A percentile compares a stretch with the other conserved stretches of the same genome.
These are phyloP conservation scores for Calonectria pseudoreteaudii DNA, from an alignment of 2,329 filamentous ascomycete genomes.

Conservation along the genomic window DNA sequence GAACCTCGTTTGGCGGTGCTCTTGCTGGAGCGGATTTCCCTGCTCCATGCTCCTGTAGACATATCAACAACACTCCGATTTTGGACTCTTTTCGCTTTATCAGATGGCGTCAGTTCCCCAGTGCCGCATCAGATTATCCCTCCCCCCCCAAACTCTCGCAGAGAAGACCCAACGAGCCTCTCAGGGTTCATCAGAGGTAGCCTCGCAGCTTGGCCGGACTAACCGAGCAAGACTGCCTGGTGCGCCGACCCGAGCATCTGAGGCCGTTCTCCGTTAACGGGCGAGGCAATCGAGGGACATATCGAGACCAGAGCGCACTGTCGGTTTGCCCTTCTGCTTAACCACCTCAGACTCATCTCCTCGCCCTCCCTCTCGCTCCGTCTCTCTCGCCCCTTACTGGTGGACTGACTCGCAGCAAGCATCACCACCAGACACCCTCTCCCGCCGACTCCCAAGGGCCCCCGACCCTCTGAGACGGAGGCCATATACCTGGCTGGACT, in stretches of 20 bases:
- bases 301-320: constrained; percentile 25
- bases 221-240: constrained; percentile 36
- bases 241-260: constrained; percentile 30
- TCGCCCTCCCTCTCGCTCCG: background rate
- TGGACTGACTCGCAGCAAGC: constrained; percentile 11
- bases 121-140: constrained; percentile 32
- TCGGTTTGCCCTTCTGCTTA: background rate
- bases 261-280: constrained; percentile 40
- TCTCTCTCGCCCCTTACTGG: constrained; percentile 1
- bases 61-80: background rate
- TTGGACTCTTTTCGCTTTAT: background rate
- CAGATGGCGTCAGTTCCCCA: constrained; percentile 32
- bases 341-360: background rate
- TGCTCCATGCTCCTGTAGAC: constrained; percentile 11
- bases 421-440: background rate
- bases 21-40: constrained; percentile 27
- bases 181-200: background rate
- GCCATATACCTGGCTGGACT: constrained; percentile 3
- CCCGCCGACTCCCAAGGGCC: background rate
- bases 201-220: constrained; percentile 11
- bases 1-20: constrained; percentile 32
- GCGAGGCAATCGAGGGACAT: constrained; percentile 23
- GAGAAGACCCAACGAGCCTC: constrained; percentile 6
- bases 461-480: background rate
- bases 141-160: background rate